Evolutionary conservation across 1,139 yeast genomes (phyloP).

Genomic region (Geotrichum histeridarum): DNA sequence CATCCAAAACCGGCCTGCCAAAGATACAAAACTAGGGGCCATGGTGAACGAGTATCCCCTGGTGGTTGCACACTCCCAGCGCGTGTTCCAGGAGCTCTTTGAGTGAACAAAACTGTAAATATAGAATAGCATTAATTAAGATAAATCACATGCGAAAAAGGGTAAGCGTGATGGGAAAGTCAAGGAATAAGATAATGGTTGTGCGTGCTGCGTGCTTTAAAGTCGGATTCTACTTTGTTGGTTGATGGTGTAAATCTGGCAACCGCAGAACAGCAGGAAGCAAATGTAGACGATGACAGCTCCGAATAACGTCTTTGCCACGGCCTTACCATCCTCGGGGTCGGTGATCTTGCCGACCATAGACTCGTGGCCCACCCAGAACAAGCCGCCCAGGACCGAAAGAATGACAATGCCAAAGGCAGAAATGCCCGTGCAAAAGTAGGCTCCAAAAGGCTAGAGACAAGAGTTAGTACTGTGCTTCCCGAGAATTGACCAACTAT

Average conservation of each 20-base stretch:
- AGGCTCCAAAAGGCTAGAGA: constrained; percentile 71
- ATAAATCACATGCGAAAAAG: constrained; percentile 1
- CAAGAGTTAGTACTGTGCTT: not conserved
- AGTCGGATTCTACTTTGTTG: constrained; percentile 56
- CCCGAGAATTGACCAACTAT: not conserved
- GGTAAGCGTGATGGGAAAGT: not conserved
- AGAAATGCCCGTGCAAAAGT: constrained; percentile 90
- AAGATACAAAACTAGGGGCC: constrained; percentile 23
- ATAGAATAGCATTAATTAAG: constrained; percentile 7
- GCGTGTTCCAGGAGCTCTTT: constrained; percentile 20
- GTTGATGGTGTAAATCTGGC: constrained; percentile 61
- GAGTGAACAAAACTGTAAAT: constrained; percentile 1
- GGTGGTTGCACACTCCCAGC: constrained; percentile 21
- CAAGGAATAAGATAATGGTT: not conserved
- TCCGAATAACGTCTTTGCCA: constrained; percentile 81
- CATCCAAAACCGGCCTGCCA: constrained; percentile 19
- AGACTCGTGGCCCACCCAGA: constrained; percentile 76
- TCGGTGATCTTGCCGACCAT: constrained; percentile 89
- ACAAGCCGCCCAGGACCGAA: constrained; percentile 75
- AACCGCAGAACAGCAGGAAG: constrained; percentile 85
- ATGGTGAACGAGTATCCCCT: constrained; percentile 21
- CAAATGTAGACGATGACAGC: constrained; percentile 80
- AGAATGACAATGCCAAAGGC: constrained; percentile 87
- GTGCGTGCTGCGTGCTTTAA: constrained; percentile 1
- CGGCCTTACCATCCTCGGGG: constrained; percentile 90